A percentile compares a stretch with the other conserved stretches of the same genome.
Evolutionary conservation across 345 rosid species (phyloP).

Genomic region (Eucalyptus camaldulensis): DNA sequence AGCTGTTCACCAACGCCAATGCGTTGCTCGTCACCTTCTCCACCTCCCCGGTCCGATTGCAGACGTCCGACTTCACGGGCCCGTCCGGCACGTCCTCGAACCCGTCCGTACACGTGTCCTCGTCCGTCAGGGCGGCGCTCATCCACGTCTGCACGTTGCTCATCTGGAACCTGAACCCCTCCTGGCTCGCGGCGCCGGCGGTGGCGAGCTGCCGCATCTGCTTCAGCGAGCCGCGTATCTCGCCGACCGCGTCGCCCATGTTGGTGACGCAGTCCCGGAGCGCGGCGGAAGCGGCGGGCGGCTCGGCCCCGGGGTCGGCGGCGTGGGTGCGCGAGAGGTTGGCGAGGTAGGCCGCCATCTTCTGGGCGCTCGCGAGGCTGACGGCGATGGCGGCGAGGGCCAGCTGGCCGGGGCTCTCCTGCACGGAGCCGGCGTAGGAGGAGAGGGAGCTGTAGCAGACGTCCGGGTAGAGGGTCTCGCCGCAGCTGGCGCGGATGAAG

Average conservation of each 20-base stretch:
- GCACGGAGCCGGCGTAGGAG: constrained; percentile 41
- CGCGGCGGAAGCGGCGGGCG: constrained; percentile 1
- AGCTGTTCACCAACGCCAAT: constrained; percentile 46
- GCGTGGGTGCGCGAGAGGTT: constrained; percentile 38
- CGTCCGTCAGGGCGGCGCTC: constrained; percentile 78
- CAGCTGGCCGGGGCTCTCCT: constrained; percentile 39
- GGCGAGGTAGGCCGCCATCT: constrained; percentile 26
- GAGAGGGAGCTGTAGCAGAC: constrained; percentile 57
- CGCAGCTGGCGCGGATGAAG: constrained; percentile 68
- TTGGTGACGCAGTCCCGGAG: constrained; percentile 64
- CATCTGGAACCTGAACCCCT: constrained; percentile 48
- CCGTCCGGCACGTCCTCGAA: constrained; percentile 41
- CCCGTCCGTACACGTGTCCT: constrained; percentile 80
- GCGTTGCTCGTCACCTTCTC: constrained; percentile 77
- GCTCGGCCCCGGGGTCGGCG: constrained; percentile 12
- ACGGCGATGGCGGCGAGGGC: constrained; percentile 51
- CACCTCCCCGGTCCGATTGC: constrained; percentile 21
- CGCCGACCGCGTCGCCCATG: constrained; percentile 68
- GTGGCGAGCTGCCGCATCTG: constrained; percentile 33
- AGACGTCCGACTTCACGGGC: constrained; percentile 22
- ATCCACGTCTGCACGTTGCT: constrained; percentile 86
- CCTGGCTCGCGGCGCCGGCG: neutral
- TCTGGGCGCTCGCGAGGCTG: constrained; percentile 34
- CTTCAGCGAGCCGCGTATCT: constrained; percentile 54
- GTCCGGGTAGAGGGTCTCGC: constrained; percentile 64